Conservation (phyloP, 1,284 basidiomycete genomes). For the Rhizoctonia solani region DNA sequence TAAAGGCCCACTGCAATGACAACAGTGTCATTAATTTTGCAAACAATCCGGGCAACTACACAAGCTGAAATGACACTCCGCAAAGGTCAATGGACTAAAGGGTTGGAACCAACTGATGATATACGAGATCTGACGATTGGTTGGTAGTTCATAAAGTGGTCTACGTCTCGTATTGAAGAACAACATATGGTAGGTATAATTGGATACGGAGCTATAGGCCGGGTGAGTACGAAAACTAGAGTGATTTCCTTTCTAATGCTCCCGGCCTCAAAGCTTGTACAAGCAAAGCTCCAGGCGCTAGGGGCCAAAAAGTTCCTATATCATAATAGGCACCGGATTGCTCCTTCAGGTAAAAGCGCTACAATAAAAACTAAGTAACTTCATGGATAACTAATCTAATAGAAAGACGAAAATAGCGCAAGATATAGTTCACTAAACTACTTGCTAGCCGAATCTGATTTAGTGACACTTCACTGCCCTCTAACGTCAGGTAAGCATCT, state of each 20-base stretch:
- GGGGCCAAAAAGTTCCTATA: constrained; percentile 40
- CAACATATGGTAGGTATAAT: constrained; percentile 39
- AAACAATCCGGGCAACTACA: constrained; percentile 39
- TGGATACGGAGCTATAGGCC: constrained; percentile 41
- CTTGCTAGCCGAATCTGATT: constrained; percentile 42
- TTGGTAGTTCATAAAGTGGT: neutral
- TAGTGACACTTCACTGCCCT: constrained; percentile 44
- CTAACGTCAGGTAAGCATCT: constrained; percentile 38
- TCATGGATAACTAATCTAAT: neutral
- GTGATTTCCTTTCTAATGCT: neutral
- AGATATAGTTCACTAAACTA: constrained; percentile 44
- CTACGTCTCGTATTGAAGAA: constrained; percentile 16
- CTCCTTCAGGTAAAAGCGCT: constrained; percentile 35
- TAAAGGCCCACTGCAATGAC: constrained; percentile 38
- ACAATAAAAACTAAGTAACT: neutral
- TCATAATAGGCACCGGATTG: constrained; percentile 37
- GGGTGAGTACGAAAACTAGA: constrained; percentile 36
- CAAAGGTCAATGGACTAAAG: constrained; percentile 38
- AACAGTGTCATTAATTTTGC: constrained; percentile 37
- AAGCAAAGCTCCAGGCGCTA: constrained; percentile 39
- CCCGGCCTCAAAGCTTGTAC: constrained; percentile 34
- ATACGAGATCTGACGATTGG: constrained; percentile 18
- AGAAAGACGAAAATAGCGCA: constrained; percentile 40
- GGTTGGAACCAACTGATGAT: constrained; percentile 36
- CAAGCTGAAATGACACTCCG: constrained; percentile 38